A percentile compares a stretch with the other conserved stretches of the same genome.
Evolutionary conservation across 805 yeast genomes (phyloP).

Genomic region (Debaryomyces prosopidis): DNA sequence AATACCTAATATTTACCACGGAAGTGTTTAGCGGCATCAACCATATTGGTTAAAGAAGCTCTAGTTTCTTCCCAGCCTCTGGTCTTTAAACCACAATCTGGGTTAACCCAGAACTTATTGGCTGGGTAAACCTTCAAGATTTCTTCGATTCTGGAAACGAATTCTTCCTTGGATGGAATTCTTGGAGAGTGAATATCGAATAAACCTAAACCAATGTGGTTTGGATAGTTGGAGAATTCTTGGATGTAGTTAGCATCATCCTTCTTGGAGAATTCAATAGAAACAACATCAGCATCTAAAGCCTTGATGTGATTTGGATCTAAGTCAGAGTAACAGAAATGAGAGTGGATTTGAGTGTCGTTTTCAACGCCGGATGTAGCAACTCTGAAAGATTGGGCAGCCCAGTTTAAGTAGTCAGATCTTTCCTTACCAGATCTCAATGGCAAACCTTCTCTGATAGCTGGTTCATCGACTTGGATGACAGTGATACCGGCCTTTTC

Average conservation of each 20-base stretch:
- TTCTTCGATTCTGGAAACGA: constrained; percentile 88
- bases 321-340: constrained; percentile 99
- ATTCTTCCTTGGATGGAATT: constrained; percentile 97
- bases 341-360: constrained; percentile 97
- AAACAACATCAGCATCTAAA: constrained; percentile 98
- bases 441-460: constrained; percentile 99
- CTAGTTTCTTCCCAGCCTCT: constrained; percentile 99
- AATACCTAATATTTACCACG: constrained; percentile 39
- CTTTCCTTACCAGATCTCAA: constrained; percentile 97
- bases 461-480: constrained; percentile 99
- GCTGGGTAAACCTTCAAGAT: constrained; percentile 97
- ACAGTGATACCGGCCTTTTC: constrained; percentile 98
- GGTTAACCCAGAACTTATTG: constrained; percentile 99
- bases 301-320: constrained; percentile 99
- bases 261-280: constrained; percentile 99
- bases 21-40: constrained; percentile 97
- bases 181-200: constrained; percentile 99
- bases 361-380: constrained; percentile 97
- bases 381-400: constrained; percentile 99
- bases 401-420: constrained; percentile 95
- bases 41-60: constrained; percentile 96
- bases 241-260: constrained; percentile 97
- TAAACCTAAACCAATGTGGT: constrained; percentile 99
- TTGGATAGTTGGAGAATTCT: constrained; percentile 97
- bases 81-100: constrained; percentile 99